Percentiles rank a stretch among this genome's conserved stretches.
Evolutionary conservation across 768 basidiomycete species (phyloP).

Genomic region (Suillus subaureus): DNA sequence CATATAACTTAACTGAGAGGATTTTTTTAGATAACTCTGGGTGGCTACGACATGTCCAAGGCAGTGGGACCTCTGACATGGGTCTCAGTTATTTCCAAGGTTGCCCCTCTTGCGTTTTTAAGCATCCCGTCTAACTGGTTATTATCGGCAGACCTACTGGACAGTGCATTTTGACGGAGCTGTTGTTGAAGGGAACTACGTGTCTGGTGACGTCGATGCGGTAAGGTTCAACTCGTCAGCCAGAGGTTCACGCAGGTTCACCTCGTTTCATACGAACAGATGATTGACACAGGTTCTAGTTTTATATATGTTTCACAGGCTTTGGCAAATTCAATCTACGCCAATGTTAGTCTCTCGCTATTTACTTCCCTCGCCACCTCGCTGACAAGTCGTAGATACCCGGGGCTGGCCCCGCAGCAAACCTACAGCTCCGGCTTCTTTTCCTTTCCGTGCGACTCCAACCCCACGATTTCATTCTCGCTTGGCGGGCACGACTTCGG

Average conservation of each 20-base stretch:
- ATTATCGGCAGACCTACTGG: conserved; percentile 57
- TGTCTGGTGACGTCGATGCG: conserved; percentile 6
- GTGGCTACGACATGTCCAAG: conserved; percentile 38
- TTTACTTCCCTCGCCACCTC: background rate
- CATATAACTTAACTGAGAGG: background rate
- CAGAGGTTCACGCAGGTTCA: conserved; percentile 1
- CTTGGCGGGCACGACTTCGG: conserved; percentile 46
- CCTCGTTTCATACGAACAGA: conserved; percentile 37
- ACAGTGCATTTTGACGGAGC: conserved; percentile 51
- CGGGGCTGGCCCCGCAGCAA: conserved; percentile 39
- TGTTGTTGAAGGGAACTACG: conserved; percentile 33
- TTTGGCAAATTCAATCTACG: conserved; percentile 49
- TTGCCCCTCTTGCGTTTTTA: conserved; percentile 13
- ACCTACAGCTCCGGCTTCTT: conserved; percentile 55
- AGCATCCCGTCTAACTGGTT: background rate
- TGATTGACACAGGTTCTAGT: conserved; percentile 70
- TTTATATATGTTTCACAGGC: conserved; percentile 57
- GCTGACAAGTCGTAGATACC: conserved; percentile 45
- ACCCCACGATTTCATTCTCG: conserved; percentile 40
- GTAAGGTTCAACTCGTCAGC: conserved; percentile 19
- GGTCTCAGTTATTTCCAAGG: conserved; percentile 42
- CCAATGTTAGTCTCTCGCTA: conserved; percentile 30
- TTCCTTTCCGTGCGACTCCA: conserved; percentile 52
- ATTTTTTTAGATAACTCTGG: conserved; percentile 20
- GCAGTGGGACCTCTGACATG: conserved; percentile 30